phyloP scores from a whole-genome alignment of 192 early-diverging fungal genomes.

The Coemansia sp. region DNA sequence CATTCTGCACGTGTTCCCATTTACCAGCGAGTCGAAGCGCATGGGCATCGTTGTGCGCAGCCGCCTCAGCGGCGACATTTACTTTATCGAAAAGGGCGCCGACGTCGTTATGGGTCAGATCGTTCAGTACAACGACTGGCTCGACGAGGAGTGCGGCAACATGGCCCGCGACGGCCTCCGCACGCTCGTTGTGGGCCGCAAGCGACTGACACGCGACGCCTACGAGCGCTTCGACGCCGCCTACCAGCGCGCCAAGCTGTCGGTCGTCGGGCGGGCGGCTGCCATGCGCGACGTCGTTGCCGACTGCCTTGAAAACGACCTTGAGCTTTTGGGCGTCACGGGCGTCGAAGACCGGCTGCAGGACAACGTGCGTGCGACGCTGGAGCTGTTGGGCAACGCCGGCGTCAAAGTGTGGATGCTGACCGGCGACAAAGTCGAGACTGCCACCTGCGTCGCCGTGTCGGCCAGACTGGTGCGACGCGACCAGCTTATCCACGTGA shows the following conservation, averaged over 20 bases:
- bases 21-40: conserved; percentile 96
- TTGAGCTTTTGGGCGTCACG: conserved; percentile 90
- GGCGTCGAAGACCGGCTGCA: conserved; percentile 97
- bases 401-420: conserved; percentile 97
- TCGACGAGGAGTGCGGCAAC: conserved; percentile 96
- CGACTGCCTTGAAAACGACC: conserved; percentile 74
- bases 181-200: conserved; percentile 90
- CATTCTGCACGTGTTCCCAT: conserved; percentile 94
- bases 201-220: conserved; percentile 72
- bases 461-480: conserved; percentile 88
- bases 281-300: conserved; percentile 69
- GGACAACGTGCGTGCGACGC: conserved; percentile 85
- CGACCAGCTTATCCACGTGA: conserved; percentile 83
- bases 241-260: conserved; percentile 73
- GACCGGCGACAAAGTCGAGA: conserved; percentile 97
- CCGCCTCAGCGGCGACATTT: conserved; percentile 69
- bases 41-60: conserved; percentile 94
- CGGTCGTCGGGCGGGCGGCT: conserved; percentile 69
- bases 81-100: conserved; percentile 94
- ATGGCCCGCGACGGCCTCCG: conserved; percentile 95
- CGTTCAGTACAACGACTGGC: conserved; percentile 93
- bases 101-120: conserved; percentile 88
- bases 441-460: conserved; percentile 93
- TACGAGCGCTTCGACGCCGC: conserved; percentile 68
- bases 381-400: conserved; percentile 89